Base-by-base conservation (phyloP, 768 basidiomycete species). In the Exsudoporus frostii region DNA sequence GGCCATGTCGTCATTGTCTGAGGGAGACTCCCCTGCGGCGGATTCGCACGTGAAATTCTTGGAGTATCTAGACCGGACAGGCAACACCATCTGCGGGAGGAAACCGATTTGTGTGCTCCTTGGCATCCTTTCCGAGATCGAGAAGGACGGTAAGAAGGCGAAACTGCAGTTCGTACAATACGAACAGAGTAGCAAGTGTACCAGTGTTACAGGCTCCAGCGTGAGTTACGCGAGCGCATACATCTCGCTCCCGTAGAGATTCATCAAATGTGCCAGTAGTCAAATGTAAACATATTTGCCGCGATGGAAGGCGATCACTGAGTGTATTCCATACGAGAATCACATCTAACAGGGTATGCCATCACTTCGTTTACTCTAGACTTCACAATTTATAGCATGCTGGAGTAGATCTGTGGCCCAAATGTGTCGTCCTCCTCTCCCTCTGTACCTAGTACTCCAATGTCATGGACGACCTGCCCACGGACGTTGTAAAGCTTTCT, bases 211-310 rank as follows among this genome's bases (percentile, higher is more conserved):
- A 43, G 91, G 94, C 68, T 91, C 88, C 32, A 98, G 96, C 65
- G 97, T 99, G 20, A 96, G 93, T 70, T 99, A 99, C 66, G 95
- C 94, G 8, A 96, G 94, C 66, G 97, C 86, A 29, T 93, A 85
- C 72, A 73, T 92, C 40, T 78, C 74, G 33, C 80, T 91, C 68
- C 41, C 44, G 40, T 71, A 65, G 55, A 46, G 30, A 48, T 41
- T 14, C 33, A 24, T 45, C n/a, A 38, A 41, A 48, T 45, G 45
- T 56, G 46, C 38, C 20, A 45, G 25, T 45, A 51, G 37, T 36
- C 41, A 37, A 14, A 42, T 46, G 22, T 33, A 37, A 50, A 29
- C 36, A 33, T 39, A 27, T 45, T 24, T 40, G 19, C 22, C 11
- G 10, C 24, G 19, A 40, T 13, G 36, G 2, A 15, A 19, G 34